Evolutionary conservation across 2,329 filamentous ascomycete genomes (phyloP).

Genomic region (Hansfordia pulvinata): DNA sequence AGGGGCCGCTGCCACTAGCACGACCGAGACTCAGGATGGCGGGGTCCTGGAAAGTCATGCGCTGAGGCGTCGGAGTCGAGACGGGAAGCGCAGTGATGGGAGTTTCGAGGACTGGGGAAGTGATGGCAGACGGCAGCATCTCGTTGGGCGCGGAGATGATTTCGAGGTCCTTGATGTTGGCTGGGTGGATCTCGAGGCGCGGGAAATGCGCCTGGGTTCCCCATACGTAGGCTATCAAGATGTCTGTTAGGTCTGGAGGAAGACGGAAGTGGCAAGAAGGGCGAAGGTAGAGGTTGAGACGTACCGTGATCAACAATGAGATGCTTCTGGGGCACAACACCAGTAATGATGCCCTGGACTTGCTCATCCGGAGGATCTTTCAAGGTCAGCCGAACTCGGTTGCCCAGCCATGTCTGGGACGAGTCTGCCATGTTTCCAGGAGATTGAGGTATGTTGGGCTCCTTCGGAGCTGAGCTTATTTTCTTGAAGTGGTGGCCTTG

Average conservation of each 20-base stretch:
- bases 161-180: slow-evolving; percentile 1
- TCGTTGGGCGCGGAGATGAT: not conserved
- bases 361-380: slow-evolving; percentile 1
- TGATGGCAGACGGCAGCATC: too few species aligned
- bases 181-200: not conserved
- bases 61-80: slow-evolving; percentile 6
- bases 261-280: too few species aligned
- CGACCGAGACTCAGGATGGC: slow-evolving; percentile 62
- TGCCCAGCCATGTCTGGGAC: slow-evolving; percentile 1
- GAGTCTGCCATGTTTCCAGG: too few species aligned
- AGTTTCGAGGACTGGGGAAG: not conserved
- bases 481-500: too few species aligned
- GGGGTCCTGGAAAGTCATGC: slow-evolving; percentile 54
- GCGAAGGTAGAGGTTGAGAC: too few species aligned
- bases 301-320: not conserved
- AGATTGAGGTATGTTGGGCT: too few species aligned
- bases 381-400: not conserved
- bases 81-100: slow-evolving; percentile 1
- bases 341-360: not conserved
- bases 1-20: slow-evolving; percentile 17
- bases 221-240: too few species aligned
- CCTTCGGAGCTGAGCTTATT: too few species aligned
- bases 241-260: too few species aligned
- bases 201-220: too few species aligned
- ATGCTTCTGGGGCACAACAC: slow-evolving; percentile 1